Percentiles rank a stretch among this genome's conserved stretches.
Evolutionary conservation across 192 early-diverging fungal species (phyloP).

Genomic region (Backusella tuberculispora): DNA sequence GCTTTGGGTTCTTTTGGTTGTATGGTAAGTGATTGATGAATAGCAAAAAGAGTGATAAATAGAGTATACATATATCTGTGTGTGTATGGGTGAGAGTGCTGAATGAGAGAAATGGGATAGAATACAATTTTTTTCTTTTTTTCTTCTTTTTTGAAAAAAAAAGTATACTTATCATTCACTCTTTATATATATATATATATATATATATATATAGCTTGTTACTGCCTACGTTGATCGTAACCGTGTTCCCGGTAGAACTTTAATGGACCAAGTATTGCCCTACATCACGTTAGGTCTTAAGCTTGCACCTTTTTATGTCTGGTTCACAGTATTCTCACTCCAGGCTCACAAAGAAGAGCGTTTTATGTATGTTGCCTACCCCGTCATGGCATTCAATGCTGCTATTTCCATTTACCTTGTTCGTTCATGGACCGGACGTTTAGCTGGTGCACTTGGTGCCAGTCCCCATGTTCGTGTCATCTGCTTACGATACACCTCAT

Average conservation of each 20-base stretch:
- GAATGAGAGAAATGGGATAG: not conserved
- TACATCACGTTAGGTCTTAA: constrained; percentile 56
- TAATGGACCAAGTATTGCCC: constrained; percentile 36
- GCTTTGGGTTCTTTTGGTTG: constrained; percentile 68
- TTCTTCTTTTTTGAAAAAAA: not conserved
- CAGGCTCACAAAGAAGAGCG: constrained; percentile 99
- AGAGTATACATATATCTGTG: not conserved
- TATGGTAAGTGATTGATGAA: constrained; percentile 48
- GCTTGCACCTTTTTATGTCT: constrained; percentile 73
- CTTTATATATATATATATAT: too few species aligned
- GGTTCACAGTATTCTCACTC: constrained; percentile 75
- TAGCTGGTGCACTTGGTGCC: constrained; percentile 41
- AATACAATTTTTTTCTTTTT: not conserved
- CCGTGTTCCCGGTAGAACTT: constrained; percentile 41
- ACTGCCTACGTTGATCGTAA: constrained; percentile 48
- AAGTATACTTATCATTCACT: not conserved
- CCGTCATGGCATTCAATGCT: constrained; percentile 81
- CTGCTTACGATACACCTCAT: constrained; percentile 40
- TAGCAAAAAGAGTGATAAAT: not conserved
- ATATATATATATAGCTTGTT: constrained; percentile 48
- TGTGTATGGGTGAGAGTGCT: not conserved
- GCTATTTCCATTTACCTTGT: constrained; percentile 64
- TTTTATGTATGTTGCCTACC: constrained; percentile 92
- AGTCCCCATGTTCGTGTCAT: constrained; percentile 5
- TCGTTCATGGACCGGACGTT: constrained; percentile 47